Conservation (phyloP, 176 grass and related monocot genomes). For the Echinochloa phyllopogon region DNA sequence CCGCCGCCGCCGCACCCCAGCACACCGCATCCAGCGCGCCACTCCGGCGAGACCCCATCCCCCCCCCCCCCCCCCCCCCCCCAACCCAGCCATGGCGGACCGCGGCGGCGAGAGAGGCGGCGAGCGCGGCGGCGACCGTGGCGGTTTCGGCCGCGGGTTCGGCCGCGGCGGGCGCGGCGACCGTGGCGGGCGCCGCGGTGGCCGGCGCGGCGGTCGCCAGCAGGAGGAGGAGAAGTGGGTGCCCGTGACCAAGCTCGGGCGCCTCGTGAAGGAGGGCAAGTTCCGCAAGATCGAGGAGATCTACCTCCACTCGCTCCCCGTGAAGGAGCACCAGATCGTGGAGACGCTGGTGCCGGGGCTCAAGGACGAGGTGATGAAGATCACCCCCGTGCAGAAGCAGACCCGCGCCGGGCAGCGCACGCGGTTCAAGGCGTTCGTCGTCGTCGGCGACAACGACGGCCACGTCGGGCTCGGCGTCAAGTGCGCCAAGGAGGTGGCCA, state of each 20-base stretch:
- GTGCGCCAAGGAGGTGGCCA: constrained; percentile 94
- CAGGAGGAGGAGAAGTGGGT: constrained; percentile 96
- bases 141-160: constrained; percentile 71
- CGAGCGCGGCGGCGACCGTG: constrained; percentile 41
- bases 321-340: constrained; percentile 93
- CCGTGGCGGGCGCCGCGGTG: constrained; percentile 55
- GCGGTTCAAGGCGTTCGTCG: constrained; percentile 91
- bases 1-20: constrained; percentile 1
- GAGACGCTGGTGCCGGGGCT: constrained; percentile 57
- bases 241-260: constrained; percentile 84
- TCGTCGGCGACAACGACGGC: constrained; percentile 81
- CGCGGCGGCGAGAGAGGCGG: constrained; percentile 49
- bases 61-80: too few relatives aligned
- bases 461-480: constrained; percentile 90
- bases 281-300: constrained; percentile 73
- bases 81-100: constrained; percentile 51
- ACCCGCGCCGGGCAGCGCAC: constrained; percentile 92
- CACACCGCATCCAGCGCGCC: not conserved
- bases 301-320: constrained; percentile 87
- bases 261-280: constrained; percentile 67
- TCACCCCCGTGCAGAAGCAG: constrained; percentile 88
- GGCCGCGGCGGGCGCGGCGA: constrained; percentile 63
- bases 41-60: not conserved
- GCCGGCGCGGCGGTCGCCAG: constrained; percentile 49
- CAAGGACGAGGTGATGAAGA: constrained; percentile 99